A percentile compares a stretch with the other conserved stretches of the same genome.
Evolutionary conservation across 2,329 filamentous ascomycete species (phyloP).

Genomic region (Hypocrella siamensis): DNA sequence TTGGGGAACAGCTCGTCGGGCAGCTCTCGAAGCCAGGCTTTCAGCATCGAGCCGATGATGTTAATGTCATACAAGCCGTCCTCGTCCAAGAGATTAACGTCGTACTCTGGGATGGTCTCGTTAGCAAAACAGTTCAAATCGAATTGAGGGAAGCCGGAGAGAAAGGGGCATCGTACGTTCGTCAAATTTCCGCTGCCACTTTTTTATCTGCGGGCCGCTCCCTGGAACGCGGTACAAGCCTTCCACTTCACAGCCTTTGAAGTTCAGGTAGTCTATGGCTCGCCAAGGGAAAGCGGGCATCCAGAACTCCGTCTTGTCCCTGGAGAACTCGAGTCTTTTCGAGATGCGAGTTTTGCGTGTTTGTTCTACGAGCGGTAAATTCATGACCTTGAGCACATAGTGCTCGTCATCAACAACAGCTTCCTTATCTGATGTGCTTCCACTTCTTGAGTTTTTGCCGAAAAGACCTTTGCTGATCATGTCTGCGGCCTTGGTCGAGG

Average conservation of each 20-base stretch:
- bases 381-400: slow-evolving; percentile 74
- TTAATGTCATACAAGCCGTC: slow-evolving; percentile 89
- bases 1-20: slow-evolving; percentile 90
- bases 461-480: slow-evolving; percentile 74
- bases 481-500: slow-evolving; percentile 59
- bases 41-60: slow-evolving; percentile 90
- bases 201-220: slow-evolving; percentile 78
- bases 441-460: slow-evolving; percentile 59
- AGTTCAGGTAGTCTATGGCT: slow-evolving; percentile 92
- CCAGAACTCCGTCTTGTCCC: slow-evolving; percentile 96
- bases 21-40: slow-evolving; percentile 88
- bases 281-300: slow-evolving; percentile 94
- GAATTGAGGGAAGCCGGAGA: background rate
- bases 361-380: slow-evolving; percentile 73
- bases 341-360: slow-evolving; percentile 84
- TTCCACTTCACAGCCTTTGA: slow-evolving; percentile 85
- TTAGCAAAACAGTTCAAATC: background rate
- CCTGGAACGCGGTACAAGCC: slow-evolving; percentile 87
- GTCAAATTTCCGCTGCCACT: slow-evolving; percentile 86
- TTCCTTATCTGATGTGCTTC: slow-evolving; percentile 52
- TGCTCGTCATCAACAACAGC: slow-evolving; percentile 60
- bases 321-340: slow-evolving; percentile 70
- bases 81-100: slow-evolving; percentile 81
- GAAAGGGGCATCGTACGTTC: slow-evolving; percentile 39
- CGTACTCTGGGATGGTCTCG: slow-evolving; percentile 42